Evolutionary conservation across 1,284 basidiomycete genomes (phyloP).

Genomic region (Cryptococcus hybrid): DNA sequence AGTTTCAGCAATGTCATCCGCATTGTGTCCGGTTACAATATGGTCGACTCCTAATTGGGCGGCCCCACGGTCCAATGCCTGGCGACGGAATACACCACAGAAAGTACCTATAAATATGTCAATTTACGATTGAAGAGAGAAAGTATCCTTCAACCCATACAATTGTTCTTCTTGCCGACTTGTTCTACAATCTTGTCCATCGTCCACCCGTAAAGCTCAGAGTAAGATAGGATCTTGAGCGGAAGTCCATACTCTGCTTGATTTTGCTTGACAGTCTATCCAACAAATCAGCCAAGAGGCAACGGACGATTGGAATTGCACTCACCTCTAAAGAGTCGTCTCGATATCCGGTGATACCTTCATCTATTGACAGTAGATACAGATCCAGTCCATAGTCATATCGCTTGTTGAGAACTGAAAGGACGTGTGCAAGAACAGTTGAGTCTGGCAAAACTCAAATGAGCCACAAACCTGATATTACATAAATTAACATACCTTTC

Average conservation of each 20-base stretch:
- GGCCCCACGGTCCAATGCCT: slow-evolving; percentile 94
- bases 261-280: slow-evolving; percentile 94
- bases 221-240: slow-evolving; percentile 92
- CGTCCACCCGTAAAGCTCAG: slow-evolving; percentile 98
- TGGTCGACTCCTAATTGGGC: slow-evolving; percentile 87
- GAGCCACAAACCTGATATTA: slow-evolving; percentile 4
- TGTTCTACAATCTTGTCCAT: slow-evolving; percentile 96
- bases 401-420: slow-evolving; percentile 92
- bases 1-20: slow-evolving; percentile 98
- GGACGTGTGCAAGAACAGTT: slow-evolving; percentile 94
- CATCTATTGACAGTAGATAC: slow-evolving; percentile 94
- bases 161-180: slow-evolving; percentile 97
- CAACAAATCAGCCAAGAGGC: slow-evolving; percentile 5
- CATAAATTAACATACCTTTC: slow-evolving; percentile 65
- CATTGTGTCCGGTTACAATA: slow-evolving; percentile 98
- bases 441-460: slow-evolving; percentile 64
- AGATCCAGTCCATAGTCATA: slow-evolving; percentile 91
- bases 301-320: not conserved
- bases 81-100: slow-evolving; percentile 94
- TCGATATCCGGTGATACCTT: slow-evolving; percentile 96
- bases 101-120: slow-evolving; percentile 63
- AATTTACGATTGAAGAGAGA: not conserved
- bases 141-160: slow-evolving; percentile 46
- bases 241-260: slow-evolving; percentile 93
- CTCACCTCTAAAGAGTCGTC: slow-evolving; percentile 93